Evolutionary conservation across 2,329 filamentous ascomycete species (phyloP).

Genomic region (Fusarium tricinctum): DNA sequence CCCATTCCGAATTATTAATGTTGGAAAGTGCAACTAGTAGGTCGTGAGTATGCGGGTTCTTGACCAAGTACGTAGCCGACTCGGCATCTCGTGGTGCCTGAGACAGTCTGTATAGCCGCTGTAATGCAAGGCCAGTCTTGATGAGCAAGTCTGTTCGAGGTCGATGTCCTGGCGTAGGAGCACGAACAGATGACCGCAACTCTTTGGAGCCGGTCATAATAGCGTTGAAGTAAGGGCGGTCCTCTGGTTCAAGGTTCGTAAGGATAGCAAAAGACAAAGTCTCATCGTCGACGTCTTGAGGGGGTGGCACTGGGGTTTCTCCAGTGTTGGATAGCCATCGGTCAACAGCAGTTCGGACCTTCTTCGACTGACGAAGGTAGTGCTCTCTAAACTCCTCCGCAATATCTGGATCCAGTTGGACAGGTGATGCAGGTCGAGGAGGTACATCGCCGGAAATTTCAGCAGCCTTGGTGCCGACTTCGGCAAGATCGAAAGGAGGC

Average conservation of each 20-base stretch:
- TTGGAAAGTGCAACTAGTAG: slow-evolving; percentile 88
- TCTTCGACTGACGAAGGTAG: slow-evolving; percentile 91
- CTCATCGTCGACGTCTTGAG: slow-evolving; percentile 93
- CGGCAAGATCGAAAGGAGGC: slow-evolving; percentile 86
- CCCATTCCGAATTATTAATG: slow-evolving; percentile 95
- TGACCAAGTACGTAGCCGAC: slow-evolving; percentile 86
- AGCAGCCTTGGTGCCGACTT: slow-evolving; percentile 71
- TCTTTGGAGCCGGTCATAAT: slow-evolving; percentile 75
- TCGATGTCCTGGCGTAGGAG: slow-evolving; percentile 77
- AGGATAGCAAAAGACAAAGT: slow-evolving; percentile 94
- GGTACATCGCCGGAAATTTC: slow-evolving; percentile 72
- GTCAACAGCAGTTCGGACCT: slow-evolving; percentile 91
- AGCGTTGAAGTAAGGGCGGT: slow-evolving; percentile 86
- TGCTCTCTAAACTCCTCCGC: slow-evolving; percentile 94
- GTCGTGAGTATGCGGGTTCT: slow-evolving; percentile 84
- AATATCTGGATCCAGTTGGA: slow-evolving; percentile 91
- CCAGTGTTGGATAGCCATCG: slow-evolving; percentile 88
- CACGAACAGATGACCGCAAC: slow-evolving; percentile 69
- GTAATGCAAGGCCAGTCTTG: slow-evolving; percentile 82
- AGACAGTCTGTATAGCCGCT: slow-evolving; percentile 84
- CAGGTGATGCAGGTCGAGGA: slow-evolving; percentile 69
- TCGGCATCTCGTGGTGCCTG: slow-evolving; percentile 86
- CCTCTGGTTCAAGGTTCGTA: slow-evolving; percentile 82
- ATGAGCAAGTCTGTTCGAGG: slow-evolving; percentile 80
- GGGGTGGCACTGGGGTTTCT: slow-evolving; percentile 79